These are phyloP conservation scores for Lipomyces sp. DNA, from an alignment of 805 yeast species.

Conservation along the genomic window DNA sequence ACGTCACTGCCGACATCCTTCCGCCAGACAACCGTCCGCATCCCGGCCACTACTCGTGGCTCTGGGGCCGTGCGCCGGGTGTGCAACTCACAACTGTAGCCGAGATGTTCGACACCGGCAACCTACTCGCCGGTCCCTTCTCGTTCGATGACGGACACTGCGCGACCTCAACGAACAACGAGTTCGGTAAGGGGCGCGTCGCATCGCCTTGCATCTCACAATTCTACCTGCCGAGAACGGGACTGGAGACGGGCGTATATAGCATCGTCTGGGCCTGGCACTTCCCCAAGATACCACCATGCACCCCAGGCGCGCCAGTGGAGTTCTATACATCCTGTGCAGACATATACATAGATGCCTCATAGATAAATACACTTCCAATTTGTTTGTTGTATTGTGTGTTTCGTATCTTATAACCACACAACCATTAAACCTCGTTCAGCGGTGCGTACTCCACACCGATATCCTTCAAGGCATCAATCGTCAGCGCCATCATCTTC, in stretches of 20 bases:
- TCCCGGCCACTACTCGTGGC: slow-evolving; percentile 28
- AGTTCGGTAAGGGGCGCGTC: slow-evolving; percentile 12
- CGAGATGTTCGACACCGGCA: slow-evolving; percentile 15
- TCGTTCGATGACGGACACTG: slow-evolving; percentile 30
- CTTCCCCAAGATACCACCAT: slow-evolving; percentile 29
- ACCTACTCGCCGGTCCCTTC: slow-evolving; percentile 28
- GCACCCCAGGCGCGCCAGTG: slow-evolving; percentile 17
- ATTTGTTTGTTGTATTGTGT: too few relatives aligned
- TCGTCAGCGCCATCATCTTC: slow-evolving; percentile 46
- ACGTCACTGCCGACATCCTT: slow-evolving; percentile 28
- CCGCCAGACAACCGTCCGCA: slow-evolving; percentile 29
- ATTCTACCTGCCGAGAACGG: slow-evolving; percentile 23
- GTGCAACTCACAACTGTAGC: slow-evolving; percentile 23
- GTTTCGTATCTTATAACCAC: too few relatives aligned
- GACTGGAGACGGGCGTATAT: slow-evolving; percentile 20
- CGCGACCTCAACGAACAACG: slow-evolving; percentile 20
- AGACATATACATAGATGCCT: slow-evolving; percentile 18
- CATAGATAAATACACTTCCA: neutral
- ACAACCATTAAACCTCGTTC: slow-evolving; percentile 28
- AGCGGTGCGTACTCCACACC: slow-evolving; percentile 35
- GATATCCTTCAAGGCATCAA: slow-evolving; percentile 36
- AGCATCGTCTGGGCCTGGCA: slow-evolving; percentile 31
- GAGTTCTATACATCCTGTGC: slow-evolving; percentile 30
- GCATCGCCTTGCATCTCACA: slow-evolving; percentile 21
- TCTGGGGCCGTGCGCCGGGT: slow-evolving; percentile 23